Conservation (phyloP, 768 basidiomycete species). For the Serendipita sp. region DNA sequence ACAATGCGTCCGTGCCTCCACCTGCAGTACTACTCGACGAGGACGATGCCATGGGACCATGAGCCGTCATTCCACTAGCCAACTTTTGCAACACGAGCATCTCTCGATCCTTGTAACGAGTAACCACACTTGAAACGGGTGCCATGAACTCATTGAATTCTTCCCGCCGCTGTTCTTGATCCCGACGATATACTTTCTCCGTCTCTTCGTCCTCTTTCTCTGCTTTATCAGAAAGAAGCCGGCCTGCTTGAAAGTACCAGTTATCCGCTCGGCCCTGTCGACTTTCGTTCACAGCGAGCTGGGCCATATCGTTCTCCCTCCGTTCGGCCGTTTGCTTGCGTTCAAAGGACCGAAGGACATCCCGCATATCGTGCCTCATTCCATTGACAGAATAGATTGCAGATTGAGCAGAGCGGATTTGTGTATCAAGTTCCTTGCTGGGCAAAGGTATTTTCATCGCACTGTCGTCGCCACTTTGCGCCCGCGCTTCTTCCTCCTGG, state of each 20-base stretch:
- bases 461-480: neutral
- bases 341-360: neutral
- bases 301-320: neutral
- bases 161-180: neutral
- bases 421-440: neutral
- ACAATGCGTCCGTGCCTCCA: neutral
- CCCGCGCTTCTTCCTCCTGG: neutral
- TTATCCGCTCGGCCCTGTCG: neutral
- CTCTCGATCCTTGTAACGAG: constrained; percentile 2
- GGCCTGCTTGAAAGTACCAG: neutral
- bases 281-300: neutral
- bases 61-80: neutral
- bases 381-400: neutral
- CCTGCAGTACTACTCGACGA: neutral
- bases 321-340: neutral
- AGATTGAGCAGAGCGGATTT: neutral
- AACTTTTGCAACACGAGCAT: constrained; percentile 1
- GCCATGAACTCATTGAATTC: neutral
- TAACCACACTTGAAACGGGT: neutral
- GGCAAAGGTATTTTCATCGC: neutral
- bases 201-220: constrained; percentile 3
- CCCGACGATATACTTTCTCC: neutral
- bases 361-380: neutral
- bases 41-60: neutral
- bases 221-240: neutral